A percentile compares a stretch with the other conserved stretches of the same genome.
Evolutionary conservation across 371 early-diverging fungal genomes (phyloP).

Genomic region (Apophysomyces variabilis): DNA sequence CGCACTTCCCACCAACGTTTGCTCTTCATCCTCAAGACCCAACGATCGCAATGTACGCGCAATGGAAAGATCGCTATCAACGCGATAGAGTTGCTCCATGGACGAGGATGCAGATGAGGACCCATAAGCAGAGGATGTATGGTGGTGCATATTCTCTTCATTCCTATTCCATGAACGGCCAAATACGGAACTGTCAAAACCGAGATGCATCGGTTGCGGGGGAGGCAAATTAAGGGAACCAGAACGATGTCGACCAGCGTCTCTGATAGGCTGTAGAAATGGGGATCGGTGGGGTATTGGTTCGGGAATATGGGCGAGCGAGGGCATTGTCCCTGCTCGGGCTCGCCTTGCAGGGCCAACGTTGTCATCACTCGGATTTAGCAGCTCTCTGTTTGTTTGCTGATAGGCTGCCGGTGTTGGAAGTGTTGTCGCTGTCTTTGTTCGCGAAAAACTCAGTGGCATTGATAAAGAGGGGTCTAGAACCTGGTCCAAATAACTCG

Average conservation of each 20-base stretch:
- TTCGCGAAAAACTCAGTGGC: slow-evolving; percentile 36
- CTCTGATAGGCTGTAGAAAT: slow-evolving; percentile 19
- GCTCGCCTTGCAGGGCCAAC: slow-evolving; percentile 52
- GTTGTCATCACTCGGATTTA: slow-evolving; percentile 14
- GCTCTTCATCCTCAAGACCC: slow-evolving; percentile 70
- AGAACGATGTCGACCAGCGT: slow-evolving; percentile 45
- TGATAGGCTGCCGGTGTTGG: slow-evolving; percentile 21
- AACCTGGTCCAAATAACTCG: slow-evolving; percentile 31
- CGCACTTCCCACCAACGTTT: slow-evolving; percentile 8
- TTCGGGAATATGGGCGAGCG: slow-evolving; percentile 57
- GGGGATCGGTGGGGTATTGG: slow-evolving; percentile 36
- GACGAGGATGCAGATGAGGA: slow-evolving; percentile 63
- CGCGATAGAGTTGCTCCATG: slow-evolving; percentile 60
- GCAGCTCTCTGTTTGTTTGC: slow-evolving; percentile 14
- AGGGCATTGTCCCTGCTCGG: slow-evolving; percentile 83
- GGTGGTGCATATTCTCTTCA: slow-evolving; percentile 28
- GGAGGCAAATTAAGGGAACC: slow-evolving; percentile 66
- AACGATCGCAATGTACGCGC: slow-evolving; percentile 77
- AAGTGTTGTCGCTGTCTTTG: slow-evolving; percentile 20
- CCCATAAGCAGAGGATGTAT: slow-evolving; percentile 25
- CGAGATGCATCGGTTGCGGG: slow-evolving; percentile 53
- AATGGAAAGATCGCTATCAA: slow-evolving; percentile 67
- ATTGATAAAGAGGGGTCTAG: slow-evolving; percentile 28
- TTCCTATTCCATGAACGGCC: slow-evolving; percentile 61
- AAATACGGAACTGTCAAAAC: slow-evolving; percentile 72